Conservation (phyloP, 2,329 filamentous ascomycete species). For the Aphanoascus verrucosus region DNA sequence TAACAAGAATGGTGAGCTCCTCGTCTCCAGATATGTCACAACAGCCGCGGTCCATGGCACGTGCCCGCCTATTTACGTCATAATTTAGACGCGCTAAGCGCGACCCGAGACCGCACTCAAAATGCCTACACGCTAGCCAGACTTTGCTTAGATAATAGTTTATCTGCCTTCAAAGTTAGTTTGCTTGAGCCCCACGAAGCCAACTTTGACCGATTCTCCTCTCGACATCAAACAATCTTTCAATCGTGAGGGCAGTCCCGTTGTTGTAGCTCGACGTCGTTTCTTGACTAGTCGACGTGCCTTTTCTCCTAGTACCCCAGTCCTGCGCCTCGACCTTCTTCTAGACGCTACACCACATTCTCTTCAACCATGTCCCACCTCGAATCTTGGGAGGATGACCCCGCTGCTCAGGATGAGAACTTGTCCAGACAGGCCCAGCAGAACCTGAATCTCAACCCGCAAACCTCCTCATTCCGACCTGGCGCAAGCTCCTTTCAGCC, state of each 20-base stretch:
- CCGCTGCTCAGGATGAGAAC: constrained; percentile 62
- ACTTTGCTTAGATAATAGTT: not conserved
- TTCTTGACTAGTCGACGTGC: not conserved
- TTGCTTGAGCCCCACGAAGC: constrained; percentile 7
- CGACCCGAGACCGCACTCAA: not conserved
- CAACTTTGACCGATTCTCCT: not conserved
- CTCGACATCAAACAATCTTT: not conserved
- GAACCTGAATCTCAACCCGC: constrained; percentile 61
- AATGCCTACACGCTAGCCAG: not conserved
- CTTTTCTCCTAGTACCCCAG: not conserved
- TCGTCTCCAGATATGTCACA: not conserved
- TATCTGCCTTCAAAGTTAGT: constrained; percentile 4
- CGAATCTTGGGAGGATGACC: constrained; percentile 91
- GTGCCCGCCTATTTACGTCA: constrained; percentile 4
- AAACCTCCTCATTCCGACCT: constrained; percentile 50
- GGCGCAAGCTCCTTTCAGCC: constrained; percentile 63
- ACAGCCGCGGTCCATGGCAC: not conserved
- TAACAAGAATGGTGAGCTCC: not conserved
- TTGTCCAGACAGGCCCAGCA: constrained; percentile 66
- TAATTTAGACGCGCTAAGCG: not conserved
- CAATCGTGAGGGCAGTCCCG: not conserved
- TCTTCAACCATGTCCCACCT: constrained; percentile 64
- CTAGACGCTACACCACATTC: not conserved
- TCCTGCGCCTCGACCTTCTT: not conserved
- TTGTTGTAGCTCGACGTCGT: not conserved